Conservation (phyloP, 805 yeast species). For the Tetrapisispora namnaoensis region DNA sequence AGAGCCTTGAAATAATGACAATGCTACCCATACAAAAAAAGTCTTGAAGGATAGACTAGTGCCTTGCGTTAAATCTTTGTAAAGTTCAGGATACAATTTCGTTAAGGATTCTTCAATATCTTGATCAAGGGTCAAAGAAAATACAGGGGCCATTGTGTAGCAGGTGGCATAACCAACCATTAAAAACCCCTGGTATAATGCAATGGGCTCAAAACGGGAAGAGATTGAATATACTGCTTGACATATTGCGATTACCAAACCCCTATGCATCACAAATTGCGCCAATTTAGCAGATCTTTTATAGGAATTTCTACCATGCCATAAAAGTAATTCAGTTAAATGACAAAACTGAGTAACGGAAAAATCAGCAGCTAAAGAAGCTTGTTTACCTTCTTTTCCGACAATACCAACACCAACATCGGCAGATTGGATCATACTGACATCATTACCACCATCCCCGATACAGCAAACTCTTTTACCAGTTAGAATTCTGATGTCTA, state of each 20-base stretch:
- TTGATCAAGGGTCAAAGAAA: constrained; percentile 79
- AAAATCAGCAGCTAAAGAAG: constrained; percentile 94
- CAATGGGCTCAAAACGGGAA: constrained; percentile 85
- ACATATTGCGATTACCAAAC: constrained; percentile 84
- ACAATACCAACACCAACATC: constrained; percentile 99
- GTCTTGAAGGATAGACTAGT: constrained; percentile 76
- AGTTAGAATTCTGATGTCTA: constrained; percentile 64
- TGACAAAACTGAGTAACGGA: constrained; percentile 88
- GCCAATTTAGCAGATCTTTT: constrained; percentile 91
- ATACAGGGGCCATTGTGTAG: constrained; percentile 97
- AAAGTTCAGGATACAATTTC: constrained; percentile 85
- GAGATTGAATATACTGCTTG: constrained; percentile 88
- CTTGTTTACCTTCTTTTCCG: constrained; percentile 97
- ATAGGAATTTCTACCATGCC: constrained; percentile 98
- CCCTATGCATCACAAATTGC: constrained; percentile 95
- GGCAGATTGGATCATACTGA: constrained; percentile 96
- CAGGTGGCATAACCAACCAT: constrained; percentile 98
- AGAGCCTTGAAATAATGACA: constrained; percentile 85
- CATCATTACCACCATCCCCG: constrained; percentile 99
- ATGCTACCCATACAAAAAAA: constrained; percentile 82
- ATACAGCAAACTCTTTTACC: constrained; percentile 92
- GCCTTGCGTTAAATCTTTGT: constrained; percentile 85
- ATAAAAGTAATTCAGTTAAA: constrained; percentile 71
- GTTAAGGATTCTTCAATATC: constrained; percentile 89
- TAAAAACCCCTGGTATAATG: constrained; percentile 89